phyloP scores from a whole-genome alignment of 2,329 filamentous ascomycete genomes.

The Trichophyton simii region DNA sequence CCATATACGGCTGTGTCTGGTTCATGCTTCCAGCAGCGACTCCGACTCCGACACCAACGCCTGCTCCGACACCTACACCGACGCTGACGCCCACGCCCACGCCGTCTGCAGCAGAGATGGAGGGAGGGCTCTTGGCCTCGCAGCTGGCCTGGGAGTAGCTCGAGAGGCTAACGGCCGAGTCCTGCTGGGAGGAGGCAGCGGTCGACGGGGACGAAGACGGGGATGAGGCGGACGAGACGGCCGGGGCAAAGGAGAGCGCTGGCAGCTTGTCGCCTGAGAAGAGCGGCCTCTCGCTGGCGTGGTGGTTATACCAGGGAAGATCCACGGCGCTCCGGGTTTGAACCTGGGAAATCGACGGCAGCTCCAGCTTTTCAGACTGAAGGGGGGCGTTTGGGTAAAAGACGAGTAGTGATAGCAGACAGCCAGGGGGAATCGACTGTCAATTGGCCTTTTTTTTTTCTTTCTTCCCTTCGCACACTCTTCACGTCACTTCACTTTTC shows the following conservation, averaged over 20 bases:
- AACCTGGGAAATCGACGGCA: conserved; percentile 73
- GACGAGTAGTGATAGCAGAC: neutral
- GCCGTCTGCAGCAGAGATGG: conserved; percentile 39
- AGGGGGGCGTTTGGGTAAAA: neutral
- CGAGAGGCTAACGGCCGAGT: conserved; percentile 45
- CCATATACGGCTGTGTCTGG: conserved; percentile 68
- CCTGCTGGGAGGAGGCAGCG: conserved; percentile 47
- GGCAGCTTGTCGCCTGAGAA: conserved; percentile 64
- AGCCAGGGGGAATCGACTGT: neutral
- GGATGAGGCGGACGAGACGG: conserved; percentile 13
- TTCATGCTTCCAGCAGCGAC: conserved; percentile 54
- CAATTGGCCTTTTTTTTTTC: neutral
- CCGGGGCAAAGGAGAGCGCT: conserved; percentile 52
- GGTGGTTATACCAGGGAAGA: conserved; percentile 55
- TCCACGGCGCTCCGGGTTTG: conserved; percentile 67
- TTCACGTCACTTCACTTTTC: neutral
- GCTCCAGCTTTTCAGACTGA: conserved; percentile 72
- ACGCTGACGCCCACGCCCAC: conserved; percentile 30
- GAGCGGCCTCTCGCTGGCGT: conserved; percentile 51
- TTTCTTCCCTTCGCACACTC: neutral
- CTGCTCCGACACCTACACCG: conserved; percentile 10
- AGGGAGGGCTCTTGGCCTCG: conserved; percentile 60
- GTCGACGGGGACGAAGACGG: conserved; percentile 22
- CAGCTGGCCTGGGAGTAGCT: conserved; percentile 39
- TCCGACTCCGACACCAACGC: neutral